Evolutionary conservation across 257 asterid genomes (phyloP).

Genomic region (Paulownia fortunei): DNA sequence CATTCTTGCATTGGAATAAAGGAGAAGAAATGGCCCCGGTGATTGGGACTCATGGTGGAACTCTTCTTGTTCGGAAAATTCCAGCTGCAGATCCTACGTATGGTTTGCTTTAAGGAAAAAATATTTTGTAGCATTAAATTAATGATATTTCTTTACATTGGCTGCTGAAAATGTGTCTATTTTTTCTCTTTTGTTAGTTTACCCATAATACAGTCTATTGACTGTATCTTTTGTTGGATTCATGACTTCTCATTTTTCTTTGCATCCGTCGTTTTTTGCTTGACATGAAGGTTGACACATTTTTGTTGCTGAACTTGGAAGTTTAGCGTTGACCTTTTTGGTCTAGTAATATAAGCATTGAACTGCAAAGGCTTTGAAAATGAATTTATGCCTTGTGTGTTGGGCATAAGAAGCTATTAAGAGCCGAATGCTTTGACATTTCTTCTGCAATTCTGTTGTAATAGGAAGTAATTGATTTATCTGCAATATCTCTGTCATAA

Average conservation of each 20-base stretch:
- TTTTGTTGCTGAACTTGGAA: conserved; percentile 10
- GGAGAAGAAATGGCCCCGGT: conserved; percentile 87
- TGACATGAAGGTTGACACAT: neutral
- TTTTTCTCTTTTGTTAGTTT: neutral
- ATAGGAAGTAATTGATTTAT: neutral
- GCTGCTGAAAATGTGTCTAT: conserved; percentile 12
- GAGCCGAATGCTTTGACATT: neutral
- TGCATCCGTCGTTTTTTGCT: neutral
- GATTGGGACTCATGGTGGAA: conserved; percentile 66
- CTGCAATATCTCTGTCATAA: neutral
- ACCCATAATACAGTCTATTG: conserved; percentile 3
- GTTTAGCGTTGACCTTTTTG: conserved; percentile 1
- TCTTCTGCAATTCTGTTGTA: neutral
- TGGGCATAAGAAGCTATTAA: neutral
- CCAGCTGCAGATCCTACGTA: conserved; percentile 71
- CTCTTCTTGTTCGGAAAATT: conserved; percentile 89
- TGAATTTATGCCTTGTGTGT: neutral
- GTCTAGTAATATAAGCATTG: neutral
- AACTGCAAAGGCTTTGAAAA: neutral
- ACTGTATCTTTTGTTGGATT: neutral
- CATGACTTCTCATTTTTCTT: neutral
- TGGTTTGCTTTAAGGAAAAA: conserved; percentile 27
- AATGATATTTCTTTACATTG: conserved; percentile 19
- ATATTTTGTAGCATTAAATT: neutral
- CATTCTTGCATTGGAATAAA: conserved; percentile 75